Evolutionary conservation across 148 eudicot genomes (phyloP), one percentile per base, ranked within the genome.

Genomic region (Pouteria glomerata): DNA sequence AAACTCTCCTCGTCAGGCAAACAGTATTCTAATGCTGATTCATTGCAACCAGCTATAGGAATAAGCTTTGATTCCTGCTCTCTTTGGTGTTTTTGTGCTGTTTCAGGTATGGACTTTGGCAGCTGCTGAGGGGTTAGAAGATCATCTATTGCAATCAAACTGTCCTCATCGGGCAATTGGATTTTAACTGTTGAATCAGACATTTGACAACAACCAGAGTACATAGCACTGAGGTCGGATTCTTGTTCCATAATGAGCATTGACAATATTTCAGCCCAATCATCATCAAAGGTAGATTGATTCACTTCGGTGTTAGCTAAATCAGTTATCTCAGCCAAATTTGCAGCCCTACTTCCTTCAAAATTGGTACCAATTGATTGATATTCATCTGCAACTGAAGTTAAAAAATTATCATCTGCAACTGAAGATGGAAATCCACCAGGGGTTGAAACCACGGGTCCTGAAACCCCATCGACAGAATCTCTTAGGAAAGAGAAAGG

Each of bases 1-100:
- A 68, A 68, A 68, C 61, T 68, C 12, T 53, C 72, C 47, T 68
- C 72, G 15, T 68, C 72, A 23, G 72, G 72, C 45, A 34, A 68
- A 68, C 60, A 68, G 60, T 51, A 29, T 35, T 53, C 72, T 21
- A 26, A 16, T 23, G 44, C 16, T 5, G 15, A 67, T 21, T 67
- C 57, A 50, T 50, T 26, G 19, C 3, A 51, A 58, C 24, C 29
- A 33, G 29, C 23, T 47, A n/a, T 8, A 1, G 44, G 42, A 67
- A 24, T 26, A 21, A 44, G 52, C 24, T 44, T 27, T 44, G 35
- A 44, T 15, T 65, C 52, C 53, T 24, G n/a, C n/a, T n/a, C 34
- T 27, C 19, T 41, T 42, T 7, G 53, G 35, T 42, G 50, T 26
- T 23, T 65, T 42, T 34, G 51, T 26, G 69, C 52, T 7, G 48